Conservation (phyloP, 2,329 filamentous ascomycete genomes). For the Ascochyta pisi region DNA sequence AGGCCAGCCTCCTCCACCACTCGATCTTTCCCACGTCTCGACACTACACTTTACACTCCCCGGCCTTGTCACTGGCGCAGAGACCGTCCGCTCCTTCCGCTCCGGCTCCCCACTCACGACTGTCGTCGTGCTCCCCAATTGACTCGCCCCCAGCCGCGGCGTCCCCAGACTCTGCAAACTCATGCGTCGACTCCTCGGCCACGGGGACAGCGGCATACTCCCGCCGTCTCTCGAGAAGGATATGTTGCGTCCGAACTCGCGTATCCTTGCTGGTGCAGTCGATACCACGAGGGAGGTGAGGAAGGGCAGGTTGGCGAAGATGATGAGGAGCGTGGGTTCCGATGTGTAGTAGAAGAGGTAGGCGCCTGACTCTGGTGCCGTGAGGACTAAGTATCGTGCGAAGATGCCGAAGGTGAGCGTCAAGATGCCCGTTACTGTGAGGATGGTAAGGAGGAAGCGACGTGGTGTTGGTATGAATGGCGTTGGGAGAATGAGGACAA, state of each 20-base stretch:
- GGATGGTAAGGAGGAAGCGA: constrained; percentile 27
- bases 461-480: constrained; percentile 41
- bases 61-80: not conserved
- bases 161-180: constrained; percentile 2
- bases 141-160: not conserved
- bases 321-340: constrained; percentile 26
- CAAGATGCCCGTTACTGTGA: constrained; percentile 27
- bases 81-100: not conserved
- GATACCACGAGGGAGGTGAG: constrained; percentile 32
- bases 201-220: constrained; percentile 19
- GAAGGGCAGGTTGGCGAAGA: constrained; percentile 41
- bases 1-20: not conserved
- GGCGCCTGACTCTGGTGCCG: not conserved
- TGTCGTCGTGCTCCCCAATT: not conserved
- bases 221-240: constrained; percentile 16
- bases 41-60: not conserved
- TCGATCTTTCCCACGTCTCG: not conserved
- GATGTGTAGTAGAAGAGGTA: constrained; percentile 29
- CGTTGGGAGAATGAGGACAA: constrained; percentile 30
- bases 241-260: constrained; percentile 18
- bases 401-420: constrained; percentile 26
- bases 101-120: not conserved
- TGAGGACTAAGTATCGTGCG: constrained; percentile 23
- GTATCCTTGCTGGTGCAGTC: constrained; percentile 22
- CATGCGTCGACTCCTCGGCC: constrained; percentile 23